These are phyloP conservation scores for Furcasterigmium furcatum DNA, from an alignment of 2,329 filamentous ascomycete genomes.

Conservation along the genomic window DNA sequence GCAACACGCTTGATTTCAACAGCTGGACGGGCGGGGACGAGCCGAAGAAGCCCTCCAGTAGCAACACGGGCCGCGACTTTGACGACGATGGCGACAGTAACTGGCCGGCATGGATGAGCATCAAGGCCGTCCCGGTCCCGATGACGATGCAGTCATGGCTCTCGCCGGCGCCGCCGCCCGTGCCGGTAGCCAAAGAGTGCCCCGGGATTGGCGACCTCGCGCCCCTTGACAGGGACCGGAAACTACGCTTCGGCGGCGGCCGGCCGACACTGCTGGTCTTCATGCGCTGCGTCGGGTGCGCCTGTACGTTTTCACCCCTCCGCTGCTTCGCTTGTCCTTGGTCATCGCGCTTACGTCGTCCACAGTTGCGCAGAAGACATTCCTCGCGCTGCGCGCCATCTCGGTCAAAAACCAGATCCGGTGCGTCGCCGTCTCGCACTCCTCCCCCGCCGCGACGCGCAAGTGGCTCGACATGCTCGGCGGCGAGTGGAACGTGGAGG, in stretches of 20 bases:
- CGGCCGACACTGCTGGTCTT: slow-evolving; percentile 46
- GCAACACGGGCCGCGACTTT: slow-evolving; percentile 20
- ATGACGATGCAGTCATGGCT: slow-evolving; percentile 53
- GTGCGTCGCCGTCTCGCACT: slow-evolving; percentile 59
- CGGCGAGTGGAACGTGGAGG: slow-evolving; percentile 52
- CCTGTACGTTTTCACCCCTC: slow-evolving; percentile 36
- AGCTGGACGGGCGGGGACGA: slow-evolving; percentile 20
- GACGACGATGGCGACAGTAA: slow-evolving; percentile 19
- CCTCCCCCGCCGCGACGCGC: slow-evolving; percentile 50
- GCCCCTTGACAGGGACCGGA: slow-evolving; percentile 42
- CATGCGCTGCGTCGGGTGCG: slow-evolving; percentile 52
- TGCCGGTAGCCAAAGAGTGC: slow-evolving; percentile 37
- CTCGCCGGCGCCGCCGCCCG: slow-evolving; percentile 46
- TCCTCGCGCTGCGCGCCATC: slow-evolving; percentile 51
- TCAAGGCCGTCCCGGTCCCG: slow-evolving; percentile 46
- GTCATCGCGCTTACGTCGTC: not conserved
- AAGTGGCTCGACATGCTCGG: slow-evolving; percentile 57
- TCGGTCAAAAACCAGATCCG: slow-evolving; percentile 48
- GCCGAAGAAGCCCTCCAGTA: slow-evolving; percentile 27
- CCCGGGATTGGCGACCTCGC: slow-evolving; percentile 45
- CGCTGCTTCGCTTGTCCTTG: slow-evolving; percentile 5
- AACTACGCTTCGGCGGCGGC: slow-evolving; percentile 39
- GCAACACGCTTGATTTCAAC: slow-evolving; percentile 42
- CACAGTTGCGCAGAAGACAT: slow-evolving; percentile 53
- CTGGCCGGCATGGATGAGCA: slow-evolving; percentile 46